Base-by-base conservation (phyloP, 495 filamentous ascomycete genomes). In the Haplographium delicatum region DNA sequence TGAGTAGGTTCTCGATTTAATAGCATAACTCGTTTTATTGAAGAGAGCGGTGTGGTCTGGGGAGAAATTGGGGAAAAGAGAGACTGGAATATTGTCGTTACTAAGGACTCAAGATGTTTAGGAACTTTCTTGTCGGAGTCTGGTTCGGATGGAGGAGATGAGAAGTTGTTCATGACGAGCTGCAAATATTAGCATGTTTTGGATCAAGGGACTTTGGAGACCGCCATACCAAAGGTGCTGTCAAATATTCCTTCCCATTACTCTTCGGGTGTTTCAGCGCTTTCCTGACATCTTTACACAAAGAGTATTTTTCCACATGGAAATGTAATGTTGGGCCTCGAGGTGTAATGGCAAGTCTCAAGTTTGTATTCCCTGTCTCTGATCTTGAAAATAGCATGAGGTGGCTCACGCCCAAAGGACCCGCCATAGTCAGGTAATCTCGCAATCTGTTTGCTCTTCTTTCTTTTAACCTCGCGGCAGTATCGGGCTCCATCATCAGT, bases 81-180 rank as follows among this genome's bases (percentile, higher is more conserved):
- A 2, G 88, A 94, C 65, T 96, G 93, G 70, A 97, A 99, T 57
- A 96, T 81, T 30, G 89, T 90, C 5, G 90, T 97, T 2, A 87
- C 82, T n/a, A 99, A 83, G 19, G 82, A 80, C 67, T 99, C 94
- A 60, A 97, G 86, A 51, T 95, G 89, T 58, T 88, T 90, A 15
- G 86, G 84, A 15, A 87, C 75, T 19, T 77, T 81, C 15, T 82
- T 74, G 41, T 85, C 81, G n/a, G 82, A 72, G 31, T 78, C 72
- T 42, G 72, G 65, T 28, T 70, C 65, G 8, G 78, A 68, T 46
- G 75, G 65, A 23, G 86, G 75, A 1, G 80, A 84, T 27, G 76
- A 79, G 68, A 99, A 96, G 64, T 96, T 95, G 70, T 99, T 99
- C 93, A 98, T 96, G 47, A 98, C 94, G 15, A 98, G 77, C 80